Conservation (phyloP, 2,329 filamentous ascomycete genomes). For the Sporothrix luriei region DNA sequence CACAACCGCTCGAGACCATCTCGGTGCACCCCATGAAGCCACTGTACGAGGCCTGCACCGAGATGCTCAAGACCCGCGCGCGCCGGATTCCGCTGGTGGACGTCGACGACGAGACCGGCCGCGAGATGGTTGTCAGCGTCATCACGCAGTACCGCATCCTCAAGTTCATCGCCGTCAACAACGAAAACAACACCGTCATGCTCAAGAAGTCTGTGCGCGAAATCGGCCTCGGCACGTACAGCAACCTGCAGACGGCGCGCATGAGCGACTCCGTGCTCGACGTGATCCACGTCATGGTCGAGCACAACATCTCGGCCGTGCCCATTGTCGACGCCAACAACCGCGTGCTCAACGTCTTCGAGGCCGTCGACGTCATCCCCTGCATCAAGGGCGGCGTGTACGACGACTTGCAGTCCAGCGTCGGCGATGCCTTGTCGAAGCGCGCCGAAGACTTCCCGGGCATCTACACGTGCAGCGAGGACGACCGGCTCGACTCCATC, state of each 20-base stretch:
- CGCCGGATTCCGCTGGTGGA: constrained; percentile 93
- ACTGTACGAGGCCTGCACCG: constrained; percentile 90
- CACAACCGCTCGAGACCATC: constrained; percentile 87
- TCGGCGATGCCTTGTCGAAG: constrained; percentile 86
- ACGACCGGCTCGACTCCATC: constrained; percentile 90
- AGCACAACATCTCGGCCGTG: constrained; percentile 90
- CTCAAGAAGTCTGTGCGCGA: constrained; percentile 85
- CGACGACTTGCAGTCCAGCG: constrained; percentile 81
- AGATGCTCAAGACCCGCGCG: constrained; percentile 91
- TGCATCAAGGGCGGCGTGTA: constrained; percentile 93
- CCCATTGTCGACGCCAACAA: constrained; percentile 82
- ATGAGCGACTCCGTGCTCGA: constrained; percentile 94
- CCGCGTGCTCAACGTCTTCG: constrained; percentile 90
- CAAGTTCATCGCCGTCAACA: constrained; percentile 97
- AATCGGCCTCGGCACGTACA: constrained; percentile 82
- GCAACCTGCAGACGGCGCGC: constrained; percentile 74
- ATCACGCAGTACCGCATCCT: constrained; percentile 98
- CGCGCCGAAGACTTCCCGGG: constrained; percentile 89
- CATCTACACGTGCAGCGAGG: constrained; percentile 91
- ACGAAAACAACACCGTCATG: constrained; percentile 78
- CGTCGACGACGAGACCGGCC: constrained; percentile 87
- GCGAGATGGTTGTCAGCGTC: constrained; percentile 92
- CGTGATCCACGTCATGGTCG: constrained; percentile 90
- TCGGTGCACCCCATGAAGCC: constrained; percentile 91
- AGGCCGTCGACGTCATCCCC: constrained; percentile 94